Conservation (phyloP, 352 stramenopile genomes). For the Pythium rhizo-oryzae region DNA sequence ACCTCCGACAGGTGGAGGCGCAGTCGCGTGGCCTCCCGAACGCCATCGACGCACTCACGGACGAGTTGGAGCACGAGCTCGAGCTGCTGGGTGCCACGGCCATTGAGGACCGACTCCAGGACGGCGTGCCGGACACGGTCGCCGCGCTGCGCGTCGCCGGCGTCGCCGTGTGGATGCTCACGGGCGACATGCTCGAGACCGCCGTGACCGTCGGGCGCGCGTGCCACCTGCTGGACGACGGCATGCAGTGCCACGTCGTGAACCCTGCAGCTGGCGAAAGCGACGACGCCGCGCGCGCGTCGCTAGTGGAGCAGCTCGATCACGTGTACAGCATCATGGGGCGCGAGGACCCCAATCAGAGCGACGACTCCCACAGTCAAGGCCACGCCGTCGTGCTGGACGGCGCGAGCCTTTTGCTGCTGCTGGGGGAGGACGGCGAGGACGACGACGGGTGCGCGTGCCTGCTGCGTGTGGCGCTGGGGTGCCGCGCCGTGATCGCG, state of each 20-base stretch:
- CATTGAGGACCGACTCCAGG: conserved; percentile 86
- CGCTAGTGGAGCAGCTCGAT: conserved; percentile 30
- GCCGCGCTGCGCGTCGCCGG: conserved; percentile 65
- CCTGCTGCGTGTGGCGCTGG: conserved; percentile 78
- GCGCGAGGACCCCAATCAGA: neutral
- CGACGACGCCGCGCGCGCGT: conserved; percentile 18
- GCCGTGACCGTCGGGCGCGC: conserved; percentile 86
- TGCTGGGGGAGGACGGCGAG: conserved; percentile 52
- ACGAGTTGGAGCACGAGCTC: conserved; percentile 73
- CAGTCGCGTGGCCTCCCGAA: conserved; percentile 60
- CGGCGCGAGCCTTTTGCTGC: conserved; percentile 86
- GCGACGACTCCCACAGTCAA: neutral
- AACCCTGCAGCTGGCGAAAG: conserved; percentile 36
- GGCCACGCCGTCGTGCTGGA: conserved; percentile 94
- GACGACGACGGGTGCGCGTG: conserved; percentile 39
- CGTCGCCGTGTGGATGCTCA: conserved; percentile 85
- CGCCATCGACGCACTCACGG: conserved; percentile 58
- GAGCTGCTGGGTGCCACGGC: conserved; percentile 74
- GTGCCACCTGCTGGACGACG: conserved; percentile 85
- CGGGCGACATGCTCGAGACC: conserved; percentile 87
- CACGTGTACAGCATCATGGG: neutral
- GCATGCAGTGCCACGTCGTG: conserved; percentile 91
- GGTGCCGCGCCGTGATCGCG: conserved; percentile 96
- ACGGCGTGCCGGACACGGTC: conserved; percentile 79
- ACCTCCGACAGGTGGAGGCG: conserved; percentile 67